These are phyloP conservation scores for Brassica balearica DNA, from an alignment of 441 rosid species.

Conservation along the genomic window DNA sequence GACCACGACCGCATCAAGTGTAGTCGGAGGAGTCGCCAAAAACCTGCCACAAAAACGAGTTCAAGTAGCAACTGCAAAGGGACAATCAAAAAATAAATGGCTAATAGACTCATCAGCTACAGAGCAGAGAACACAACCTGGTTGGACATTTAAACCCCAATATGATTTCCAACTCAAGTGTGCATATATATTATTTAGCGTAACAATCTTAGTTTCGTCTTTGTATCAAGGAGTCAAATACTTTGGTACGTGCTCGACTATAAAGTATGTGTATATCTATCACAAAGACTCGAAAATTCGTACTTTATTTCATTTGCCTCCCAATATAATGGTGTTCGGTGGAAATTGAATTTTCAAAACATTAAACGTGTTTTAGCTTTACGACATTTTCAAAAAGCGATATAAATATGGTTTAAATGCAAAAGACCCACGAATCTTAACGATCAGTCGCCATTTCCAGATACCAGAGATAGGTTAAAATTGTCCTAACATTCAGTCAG, in stretches of 20 bases:
- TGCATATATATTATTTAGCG: background rate
- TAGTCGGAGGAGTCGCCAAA: too few species aligned
- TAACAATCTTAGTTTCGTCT: slow-evolving; percentile 9
- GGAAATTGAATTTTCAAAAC: background rate
- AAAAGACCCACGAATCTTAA: background rate
- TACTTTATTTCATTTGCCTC: background rate
- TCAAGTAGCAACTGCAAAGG: too few species aligned
- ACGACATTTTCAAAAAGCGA: too few species aligned
- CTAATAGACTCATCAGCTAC: too few species aligned
- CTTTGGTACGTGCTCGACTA: slow-evolving; percentile 23
- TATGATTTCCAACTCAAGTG: too few species aligned
- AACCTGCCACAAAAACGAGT: too few species aligned
- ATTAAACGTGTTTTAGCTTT: too few species aligned
- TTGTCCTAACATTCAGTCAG: slow-evolving; percentile 2
- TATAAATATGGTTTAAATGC: background rate
- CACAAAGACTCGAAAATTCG: background rate
- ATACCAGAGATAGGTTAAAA: background rate
- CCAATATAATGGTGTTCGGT: background rate
- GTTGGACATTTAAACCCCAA: background rate
- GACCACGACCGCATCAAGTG: too few species aligned
- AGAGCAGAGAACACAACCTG: background rate
- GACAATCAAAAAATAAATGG: too few species aligned
- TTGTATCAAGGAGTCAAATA: slow-evolving; percentile 25
- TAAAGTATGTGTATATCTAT: background rate
- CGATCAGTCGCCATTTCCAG: background rate